Evolutionary conservation across 2,329 filamentous ascomycete genomes (phyloP).

Genomic region (Phialophora verrucosa): DNA sequence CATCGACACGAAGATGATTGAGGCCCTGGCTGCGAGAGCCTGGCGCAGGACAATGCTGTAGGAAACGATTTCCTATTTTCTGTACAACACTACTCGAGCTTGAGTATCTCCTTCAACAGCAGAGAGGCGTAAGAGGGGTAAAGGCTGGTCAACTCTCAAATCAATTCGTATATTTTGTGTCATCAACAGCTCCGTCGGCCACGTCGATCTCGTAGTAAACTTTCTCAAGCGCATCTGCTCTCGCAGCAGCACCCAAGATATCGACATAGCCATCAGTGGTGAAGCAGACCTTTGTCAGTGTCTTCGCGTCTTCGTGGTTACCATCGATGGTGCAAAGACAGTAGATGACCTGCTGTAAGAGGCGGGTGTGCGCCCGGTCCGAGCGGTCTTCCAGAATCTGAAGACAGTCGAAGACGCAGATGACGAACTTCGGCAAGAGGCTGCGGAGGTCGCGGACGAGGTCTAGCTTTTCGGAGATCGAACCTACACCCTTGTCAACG

Average conservation of each 20-base stretch:
- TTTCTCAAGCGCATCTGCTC: not conserved
- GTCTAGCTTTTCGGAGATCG: not conserved
- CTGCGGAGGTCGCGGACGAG: not conserved
- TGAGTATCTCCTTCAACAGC: not conserved
- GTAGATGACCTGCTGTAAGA: not conserved
- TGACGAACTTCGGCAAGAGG: not conserved
- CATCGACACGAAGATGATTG: slow-evolving; percentile 79
- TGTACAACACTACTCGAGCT: slow-evolving; percentile 15
- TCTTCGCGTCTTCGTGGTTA: not conserved
- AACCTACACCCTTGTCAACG: not conserved
- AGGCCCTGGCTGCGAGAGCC: slow-evolving; percentile 76
- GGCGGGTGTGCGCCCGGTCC: not conserved
- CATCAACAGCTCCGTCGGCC: not conserved
- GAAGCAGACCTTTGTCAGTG: not conserved
- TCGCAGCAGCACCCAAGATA: not conserved
- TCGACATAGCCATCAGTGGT: slow-evolving; percentile 3
- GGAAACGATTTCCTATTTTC: not conserved
- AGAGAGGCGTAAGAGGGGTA: not conserved
- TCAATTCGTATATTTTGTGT: not conserved
- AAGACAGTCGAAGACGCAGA: not conserved
- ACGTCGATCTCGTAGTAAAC: not conserved
- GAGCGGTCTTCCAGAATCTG: slow-evolving; percentile 1
- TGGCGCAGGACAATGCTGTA: slow-evolving; percentile 92
- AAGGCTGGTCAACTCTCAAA: not conserved
- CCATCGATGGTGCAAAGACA: not conserved